These are phyloP conservation scores for Clausena lansium DNA, from an alignment of 345 rosid species.

Conservation along the genomic window DNA sequence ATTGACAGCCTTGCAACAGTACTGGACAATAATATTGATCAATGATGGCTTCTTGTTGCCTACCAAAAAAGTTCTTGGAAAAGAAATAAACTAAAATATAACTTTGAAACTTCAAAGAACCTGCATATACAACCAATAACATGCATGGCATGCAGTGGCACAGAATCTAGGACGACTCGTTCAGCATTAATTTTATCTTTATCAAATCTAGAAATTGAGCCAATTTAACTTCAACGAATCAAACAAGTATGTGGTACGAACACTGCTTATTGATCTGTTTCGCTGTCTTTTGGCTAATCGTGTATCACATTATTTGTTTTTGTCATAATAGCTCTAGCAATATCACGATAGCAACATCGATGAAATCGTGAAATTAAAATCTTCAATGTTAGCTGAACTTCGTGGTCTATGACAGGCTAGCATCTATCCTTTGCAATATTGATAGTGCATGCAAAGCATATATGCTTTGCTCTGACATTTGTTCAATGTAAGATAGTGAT, in stretches of 20 bases:
- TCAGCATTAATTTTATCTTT: neutral
- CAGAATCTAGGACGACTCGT: neutral
- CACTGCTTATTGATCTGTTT: slow-evolving; percentile 6
- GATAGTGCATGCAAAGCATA: neutral
- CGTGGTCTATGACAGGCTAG: slow-evolving; percentile 17
- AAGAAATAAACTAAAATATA: neutral
- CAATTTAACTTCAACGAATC: slow-evolving; percentile 1
- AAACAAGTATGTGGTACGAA: slow-evolving; percentile 15
- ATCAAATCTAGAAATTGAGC: neutral
- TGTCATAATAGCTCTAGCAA: neutral
- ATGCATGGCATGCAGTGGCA: neutral
- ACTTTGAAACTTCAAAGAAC: slow-evolving; percentile 5
- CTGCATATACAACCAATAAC: neutral
- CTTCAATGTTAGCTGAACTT: slow-evolving; percentile 10
- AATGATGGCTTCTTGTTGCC: neutral
- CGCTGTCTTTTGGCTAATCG: neutral
- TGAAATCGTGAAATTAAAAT: neutral
- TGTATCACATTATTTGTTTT: neutral
- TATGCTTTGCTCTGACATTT: slow-evolving; percentile 6
- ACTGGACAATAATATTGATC: neutral
- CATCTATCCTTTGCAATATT: neutral
- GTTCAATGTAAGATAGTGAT: slow-evolving; percentile 21
- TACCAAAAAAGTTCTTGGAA: too few relatives aligned
- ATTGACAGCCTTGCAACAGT: slow-evolving; percentile 4
- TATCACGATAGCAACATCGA: slow-evolving; percentile 8